Percentiles rank a stretch among this genome's conserved stretches.
Conservation (phyloP, 2,329 filamentous ascomycete genomes). For the Ophiostoma sp. region DNA sequence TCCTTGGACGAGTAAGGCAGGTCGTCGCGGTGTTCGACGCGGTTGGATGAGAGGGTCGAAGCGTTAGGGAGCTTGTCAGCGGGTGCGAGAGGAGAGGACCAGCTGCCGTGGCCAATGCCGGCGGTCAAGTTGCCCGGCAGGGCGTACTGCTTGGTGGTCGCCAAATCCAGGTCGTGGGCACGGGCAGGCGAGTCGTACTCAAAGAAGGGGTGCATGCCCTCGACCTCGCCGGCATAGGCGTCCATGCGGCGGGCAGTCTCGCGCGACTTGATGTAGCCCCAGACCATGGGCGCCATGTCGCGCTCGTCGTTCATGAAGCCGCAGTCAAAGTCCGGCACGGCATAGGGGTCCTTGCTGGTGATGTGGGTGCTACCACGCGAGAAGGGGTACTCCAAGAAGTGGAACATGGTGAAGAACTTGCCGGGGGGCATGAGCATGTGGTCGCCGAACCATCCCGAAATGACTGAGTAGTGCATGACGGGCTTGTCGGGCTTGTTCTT, state of each 20-base stretch:
- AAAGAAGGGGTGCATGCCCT: slow-evolving; percentile 70
- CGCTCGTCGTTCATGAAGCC: slow-evolving; percentile 85
- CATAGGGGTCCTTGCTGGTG: slow-evolving; percentile 70
- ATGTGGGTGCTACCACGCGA: slow-evolving; percentile 72
- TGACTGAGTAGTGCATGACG: slow-evolving; percentile 82
- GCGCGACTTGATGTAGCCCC: slow-evolving; percentile 80
- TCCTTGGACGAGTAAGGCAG: slow-evolving; percentile 65
- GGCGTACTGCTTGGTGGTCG: slow-evolving; percentile 73
- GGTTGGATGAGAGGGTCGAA: slow-evolving; percentile 62
- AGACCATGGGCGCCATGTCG: slow-evolving; percentile 82
- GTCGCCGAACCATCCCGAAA: slow-evolving; percentile 65
- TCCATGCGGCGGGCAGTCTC: slow-evolving; percentile 78
- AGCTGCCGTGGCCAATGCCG: slow-evolving; percentile 72
- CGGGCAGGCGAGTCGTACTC: slow-evolving; percentile 68
- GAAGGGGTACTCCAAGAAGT: slow-evolving; percentile 78
- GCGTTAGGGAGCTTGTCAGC: slow-evolving; percentile 51
- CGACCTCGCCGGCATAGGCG: slow-evolving; percentile 73
- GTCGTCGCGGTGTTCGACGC: slow-evolving; percentile 59
- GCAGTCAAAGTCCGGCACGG: slow-evolving; percentile 73
- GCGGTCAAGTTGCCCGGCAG: slow-evolving; percentile 70
- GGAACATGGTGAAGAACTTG: slow-evolving; percentile 83
- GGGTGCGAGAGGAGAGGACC: slow-evolving; percentile 61
- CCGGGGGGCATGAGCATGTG: slow-evolving; percentile 67
- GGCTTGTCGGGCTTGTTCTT: slow-evolving; percentile 83
- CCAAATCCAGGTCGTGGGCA: slow-evolving; percentile 70